Evolutionary conservation across 345 rosid species (phyloP).

Genomic region (Eucalyptus fibrosa): DNA sequence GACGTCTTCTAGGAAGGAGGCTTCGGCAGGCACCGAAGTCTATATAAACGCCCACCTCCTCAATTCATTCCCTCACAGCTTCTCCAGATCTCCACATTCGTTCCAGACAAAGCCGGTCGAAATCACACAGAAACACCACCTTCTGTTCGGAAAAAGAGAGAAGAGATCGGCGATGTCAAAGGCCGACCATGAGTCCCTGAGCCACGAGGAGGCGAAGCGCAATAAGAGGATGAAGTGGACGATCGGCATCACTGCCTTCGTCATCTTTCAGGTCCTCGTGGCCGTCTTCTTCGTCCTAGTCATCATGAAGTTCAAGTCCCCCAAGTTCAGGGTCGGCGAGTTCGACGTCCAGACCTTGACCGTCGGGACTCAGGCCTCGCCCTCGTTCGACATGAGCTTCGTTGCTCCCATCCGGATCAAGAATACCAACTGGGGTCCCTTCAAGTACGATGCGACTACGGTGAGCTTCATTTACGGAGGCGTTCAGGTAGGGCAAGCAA

Average conservation of each 20-base stretch:
- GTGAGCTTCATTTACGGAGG: not conserved
- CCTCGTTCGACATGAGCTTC: not conserved
- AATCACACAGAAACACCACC: not conserved
- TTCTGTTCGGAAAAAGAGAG: not conserved
- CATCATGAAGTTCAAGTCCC: not conserved
- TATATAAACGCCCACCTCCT: not conserved
- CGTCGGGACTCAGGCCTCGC: not conserved
- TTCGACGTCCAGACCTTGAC: not conserved
- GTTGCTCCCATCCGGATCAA: not conserved
- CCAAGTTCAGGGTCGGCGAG: not conserved
- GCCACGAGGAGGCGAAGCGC: not conserved
- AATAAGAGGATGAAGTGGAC: not conserved
- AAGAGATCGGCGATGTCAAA: not conserved
- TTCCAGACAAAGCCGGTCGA: not conserved
- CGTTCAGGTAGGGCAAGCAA: not conserved
- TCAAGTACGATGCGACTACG: not conserved
- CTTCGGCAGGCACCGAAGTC: not conserved
- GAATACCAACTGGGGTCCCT: not conserved
- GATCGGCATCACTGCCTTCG: not conserved
- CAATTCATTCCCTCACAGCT: not conserved
- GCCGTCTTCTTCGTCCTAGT: not conserved
- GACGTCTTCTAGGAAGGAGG: not conserved
- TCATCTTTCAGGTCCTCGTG: not conserved
- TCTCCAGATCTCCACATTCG: not conserved
- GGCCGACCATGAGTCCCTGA: not conserved